Conservation (phyloP, 31 red algal species). For the Porphyra umbilicalis region DNA sequence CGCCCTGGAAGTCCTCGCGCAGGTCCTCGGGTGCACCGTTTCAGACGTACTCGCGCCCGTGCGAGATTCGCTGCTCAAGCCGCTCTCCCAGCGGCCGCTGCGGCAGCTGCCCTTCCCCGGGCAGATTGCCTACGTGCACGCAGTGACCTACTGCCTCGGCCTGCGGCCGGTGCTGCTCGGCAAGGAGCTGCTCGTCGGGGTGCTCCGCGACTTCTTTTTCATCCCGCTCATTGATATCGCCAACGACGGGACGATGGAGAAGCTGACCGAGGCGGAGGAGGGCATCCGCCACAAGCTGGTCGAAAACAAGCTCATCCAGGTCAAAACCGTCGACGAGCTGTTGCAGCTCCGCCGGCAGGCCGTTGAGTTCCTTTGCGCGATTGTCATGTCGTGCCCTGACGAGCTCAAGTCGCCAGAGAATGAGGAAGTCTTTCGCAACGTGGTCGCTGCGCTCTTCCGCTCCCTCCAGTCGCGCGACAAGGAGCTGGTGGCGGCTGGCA, state of each 20-base stretch:
- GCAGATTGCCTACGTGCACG: slow-evolving; percentile 78
- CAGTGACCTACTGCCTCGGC: slow-evolving; percentile 61
- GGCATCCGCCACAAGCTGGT: slow-evolving; percentile 65
- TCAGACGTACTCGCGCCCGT: slow-evolving; percentile 34
- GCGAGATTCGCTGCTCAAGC: slow-evolving; percentile 57
- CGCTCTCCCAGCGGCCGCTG: slow-evolving; percentile 48
- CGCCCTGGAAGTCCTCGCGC: slow-evolving; percentile 24
- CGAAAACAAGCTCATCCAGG: slow-evolving; percentile 74
- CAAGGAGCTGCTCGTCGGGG: slow-evolving; percentile 34
- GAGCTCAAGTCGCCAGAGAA: slow-evolving; percentile 25
- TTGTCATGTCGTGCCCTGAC: slow-evolving; percentile 31
- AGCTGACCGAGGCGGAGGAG: slow-evolving; percentile 87
- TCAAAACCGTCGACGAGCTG: slow-evolving; percentile 25
- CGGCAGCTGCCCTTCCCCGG: slow-evolving; percentile 56
- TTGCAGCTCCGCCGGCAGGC: slow-evolving; percentile 31
- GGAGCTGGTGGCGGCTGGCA: slow-evolving; percentile 54
- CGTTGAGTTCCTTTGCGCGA: slow-evolving; percentile 47
- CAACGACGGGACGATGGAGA: slow-evolving; percentile 65
- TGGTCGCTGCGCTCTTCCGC: slow-evolving; percentile 82
- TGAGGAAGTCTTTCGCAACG: slow-evolving; percentile 47
- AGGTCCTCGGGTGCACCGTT: slow-evolving; percentile 16
- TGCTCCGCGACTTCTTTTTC: slow-evolving; percentile 35
- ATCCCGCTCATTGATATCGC: slow-evolving; percentile 59
- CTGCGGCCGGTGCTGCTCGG: slow-evolving; percentile 20
- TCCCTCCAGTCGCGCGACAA: slow-evolving; percentile 70